Percentiles rank a stretch among this genome's conserved stretches.
Conservation (phyloP, 192 early-diverging fungal species). For the Oehlia diaphana region DNA sequence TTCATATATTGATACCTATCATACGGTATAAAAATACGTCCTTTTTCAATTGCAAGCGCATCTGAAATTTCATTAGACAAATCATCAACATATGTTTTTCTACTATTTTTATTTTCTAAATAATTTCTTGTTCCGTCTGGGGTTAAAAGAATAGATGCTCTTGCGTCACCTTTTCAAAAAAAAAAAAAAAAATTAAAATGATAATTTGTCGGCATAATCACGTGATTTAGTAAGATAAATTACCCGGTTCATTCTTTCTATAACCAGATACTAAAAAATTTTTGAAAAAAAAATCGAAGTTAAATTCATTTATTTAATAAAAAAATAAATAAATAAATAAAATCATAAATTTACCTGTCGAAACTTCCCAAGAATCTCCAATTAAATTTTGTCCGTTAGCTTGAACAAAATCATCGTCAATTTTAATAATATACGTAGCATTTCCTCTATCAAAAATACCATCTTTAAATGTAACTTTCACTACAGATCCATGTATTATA, state of each 20-base stretch:
- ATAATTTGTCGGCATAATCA: too few relatives aligned
- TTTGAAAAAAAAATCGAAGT: background rate
- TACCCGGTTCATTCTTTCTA: background rate
- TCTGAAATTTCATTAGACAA: background rate
- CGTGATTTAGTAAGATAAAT: background rate
- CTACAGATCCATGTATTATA: background rate
- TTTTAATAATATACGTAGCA: background rate
- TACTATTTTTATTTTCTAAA: background rate
- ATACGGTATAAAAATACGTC: background rate
- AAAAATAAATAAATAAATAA: too few relatives aligned
- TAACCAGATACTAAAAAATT: background rate
- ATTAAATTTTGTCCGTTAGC: background rate
- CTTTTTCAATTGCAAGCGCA: background rate
- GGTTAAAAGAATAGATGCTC: background rate
- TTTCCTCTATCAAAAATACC: background rate
- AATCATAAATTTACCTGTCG: background rate
- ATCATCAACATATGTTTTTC: too few relatives aligned
- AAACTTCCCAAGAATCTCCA: background rate
- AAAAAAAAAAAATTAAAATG: background rate
- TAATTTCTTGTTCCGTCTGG: background rate
- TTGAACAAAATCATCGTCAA: background rate
- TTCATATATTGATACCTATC: background rate
- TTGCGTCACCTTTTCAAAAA: background rate
- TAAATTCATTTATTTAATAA: too few relatives aligned
- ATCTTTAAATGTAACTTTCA: background rate